phyloP scores from a whole-genome alignment of 495 filamentous ascomycete genomes.

The Aspergillus bertholletiae region DNA sequence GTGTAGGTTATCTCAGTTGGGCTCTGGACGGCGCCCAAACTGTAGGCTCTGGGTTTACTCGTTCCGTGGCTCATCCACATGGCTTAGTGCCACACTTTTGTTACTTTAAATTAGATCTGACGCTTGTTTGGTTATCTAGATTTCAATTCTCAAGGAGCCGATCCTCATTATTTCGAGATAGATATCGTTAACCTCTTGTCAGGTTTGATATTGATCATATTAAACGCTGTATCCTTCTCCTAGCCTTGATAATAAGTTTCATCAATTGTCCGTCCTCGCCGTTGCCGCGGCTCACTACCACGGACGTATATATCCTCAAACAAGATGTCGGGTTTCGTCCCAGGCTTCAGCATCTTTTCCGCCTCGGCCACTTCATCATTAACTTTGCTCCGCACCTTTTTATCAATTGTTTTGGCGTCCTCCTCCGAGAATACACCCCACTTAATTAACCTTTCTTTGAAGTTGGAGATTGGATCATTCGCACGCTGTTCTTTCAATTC shows the following conservation, averaged over 20 bases:
- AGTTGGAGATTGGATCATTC: slow-evolving; percentile 86
- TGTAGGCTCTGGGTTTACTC: neutral
- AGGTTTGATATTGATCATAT: neutral
- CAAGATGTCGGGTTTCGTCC: slow-evolving; percentile 66
- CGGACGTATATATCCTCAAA: slow-evolving; percentile 89
- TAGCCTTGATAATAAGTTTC: slow-evolving; percentile 15
- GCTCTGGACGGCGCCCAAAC: too few relatives aligned
- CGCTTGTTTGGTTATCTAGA: too few relatives aligned
- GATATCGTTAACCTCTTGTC: neutral
- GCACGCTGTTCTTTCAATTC: slow-evolving; percentile 82
- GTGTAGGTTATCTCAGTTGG: slow-evolving; percentile 1
- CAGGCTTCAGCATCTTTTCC: slow-evolving; percentile 73
- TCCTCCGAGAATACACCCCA: slow-evolving; percentile 86
- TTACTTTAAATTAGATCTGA: too few relatives aligned
- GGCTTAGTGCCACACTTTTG: neutral
- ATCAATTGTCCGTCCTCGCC: slow-evolving; percentile 21
- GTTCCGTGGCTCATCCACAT: neutral
- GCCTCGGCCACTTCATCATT: slow-evolving; percentile 79
- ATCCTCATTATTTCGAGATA: too few relatives aligned
- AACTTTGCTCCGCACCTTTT: slow-evolving; percentile 71
- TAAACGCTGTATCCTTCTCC: neutral
- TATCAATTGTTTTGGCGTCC: slow-evolving; percentile 83
- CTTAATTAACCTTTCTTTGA: slow-evolving; percentile 84
- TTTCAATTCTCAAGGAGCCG: too few relatives aligned
- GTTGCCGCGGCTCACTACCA: slow-evolving; percentile 66